Conservation (phyloP, 2,329 filamentous ascomycete genomes). For the Nigrospora osmanthi region DNA sequence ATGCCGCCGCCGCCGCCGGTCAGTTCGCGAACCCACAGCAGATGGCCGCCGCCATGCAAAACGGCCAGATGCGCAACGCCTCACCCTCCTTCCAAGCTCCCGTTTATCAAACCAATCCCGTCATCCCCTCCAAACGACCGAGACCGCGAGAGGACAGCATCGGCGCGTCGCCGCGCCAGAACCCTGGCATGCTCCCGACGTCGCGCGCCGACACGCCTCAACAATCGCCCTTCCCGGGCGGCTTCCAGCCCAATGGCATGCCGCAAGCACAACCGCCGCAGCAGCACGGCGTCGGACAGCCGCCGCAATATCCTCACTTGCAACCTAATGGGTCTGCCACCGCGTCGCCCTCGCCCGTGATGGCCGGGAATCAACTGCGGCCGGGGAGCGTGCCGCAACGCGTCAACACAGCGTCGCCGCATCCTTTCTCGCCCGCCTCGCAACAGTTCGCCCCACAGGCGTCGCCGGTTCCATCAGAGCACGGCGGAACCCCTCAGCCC, state of each 20-base stretch:
- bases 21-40: slow-evolving; percentile 52
- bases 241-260: slow-evolving; percentile 58
- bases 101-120: slow-evolving; percentile 74
- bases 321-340: slow-evolving; percentile 74
- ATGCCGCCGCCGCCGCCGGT: slow-evolving; percentile 36
- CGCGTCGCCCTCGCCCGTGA: slow-evolving; percentile 87
- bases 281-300: slow-evolving; percentile 34
- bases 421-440: slow-evolving; percentile 74
- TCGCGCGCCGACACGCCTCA: slow-evolving; percentile 92
- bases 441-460: slow-evolving; percentile 66
- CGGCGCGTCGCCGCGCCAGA: slow-evolving; percentile 71
- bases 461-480: slow-evolving; percentile 71
- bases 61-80: slow-evolving; percentile 75
- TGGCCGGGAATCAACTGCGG: slow-evolving; percentile 66
- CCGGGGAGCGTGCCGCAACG: slow-evolving; percentile 66
- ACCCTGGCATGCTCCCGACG: slow-evolving; percentile 63
- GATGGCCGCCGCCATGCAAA: slow-evolving; percentile 59
- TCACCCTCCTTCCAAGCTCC: slow-evolving; percentile 73
- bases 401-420: slow-evolving; percentile 86
- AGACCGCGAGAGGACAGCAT: slow-evolving; percentile 77
- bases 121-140: slow-evolving; percentile 85
- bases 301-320: slow-evolving; percentile 67
- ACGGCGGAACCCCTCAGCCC: slow-evolving; percentile 66
- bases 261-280: slow-evolving; percentile 46
- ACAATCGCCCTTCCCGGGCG: slow-evolving; percentile 56